phyloP scores from a whole-genome alignment of 169 alveolate species.

The Eimeria brunetti region DNA sequence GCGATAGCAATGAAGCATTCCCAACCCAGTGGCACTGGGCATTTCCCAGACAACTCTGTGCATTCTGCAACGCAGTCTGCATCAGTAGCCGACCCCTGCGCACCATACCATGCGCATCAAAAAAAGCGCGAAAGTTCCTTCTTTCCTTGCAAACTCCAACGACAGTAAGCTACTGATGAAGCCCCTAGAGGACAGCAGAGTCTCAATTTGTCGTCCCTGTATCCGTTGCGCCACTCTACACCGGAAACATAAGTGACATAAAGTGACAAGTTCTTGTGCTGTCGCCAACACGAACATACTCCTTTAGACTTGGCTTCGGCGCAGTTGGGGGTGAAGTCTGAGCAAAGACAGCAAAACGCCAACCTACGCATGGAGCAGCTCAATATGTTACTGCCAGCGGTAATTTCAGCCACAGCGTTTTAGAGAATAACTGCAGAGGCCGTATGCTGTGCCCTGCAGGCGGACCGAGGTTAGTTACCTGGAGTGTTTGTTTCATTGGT shows the following conservation, averaged over 20 bases:
- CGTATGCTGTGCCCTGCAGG: neutral
- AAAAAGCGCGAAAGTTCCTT: neutral
- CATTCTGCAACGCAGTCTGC: constrained; percentile 57
- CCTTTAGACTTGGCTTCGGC: constrained; percentile 51
- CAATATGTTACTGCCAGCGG: neutral
- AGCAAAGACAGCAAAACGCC: neutral
- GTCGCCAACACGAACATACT: neutral
- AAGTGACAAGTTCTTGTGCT: neutral
- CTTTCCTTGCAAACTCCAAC: neutral
- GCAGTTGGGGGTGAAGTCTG: constrained; percentile 57
- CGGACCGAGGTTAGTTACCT: neutral
- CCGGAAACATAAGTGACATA: neutral
- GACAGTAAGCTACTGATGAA: neutral
- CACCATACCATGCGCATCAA: neutral
- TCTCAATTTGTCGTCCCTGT: neutral
- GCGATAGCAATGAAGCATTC: constrained; percentile 44
- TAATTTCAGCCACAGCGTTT: neutral
- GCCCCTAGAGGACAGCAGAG: neutral
- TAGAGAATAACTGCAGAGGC: neutral
- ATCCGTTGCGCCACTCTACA: neutral
- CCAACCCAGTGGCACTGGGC: constrained; percentile 36
- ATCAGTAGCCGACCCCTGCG: constrained; percentile 28
- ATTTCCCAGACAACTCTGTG: neutral
- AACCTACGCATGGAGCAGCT: neutral
- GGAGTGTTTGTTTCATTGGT: constrained; percentile 1